Evolutionary conservation across 352 stramenopile genomes (phyloP), one percentile per base, ranked within the genome.

Genomic region (Pythium sukuiense): DNA sequence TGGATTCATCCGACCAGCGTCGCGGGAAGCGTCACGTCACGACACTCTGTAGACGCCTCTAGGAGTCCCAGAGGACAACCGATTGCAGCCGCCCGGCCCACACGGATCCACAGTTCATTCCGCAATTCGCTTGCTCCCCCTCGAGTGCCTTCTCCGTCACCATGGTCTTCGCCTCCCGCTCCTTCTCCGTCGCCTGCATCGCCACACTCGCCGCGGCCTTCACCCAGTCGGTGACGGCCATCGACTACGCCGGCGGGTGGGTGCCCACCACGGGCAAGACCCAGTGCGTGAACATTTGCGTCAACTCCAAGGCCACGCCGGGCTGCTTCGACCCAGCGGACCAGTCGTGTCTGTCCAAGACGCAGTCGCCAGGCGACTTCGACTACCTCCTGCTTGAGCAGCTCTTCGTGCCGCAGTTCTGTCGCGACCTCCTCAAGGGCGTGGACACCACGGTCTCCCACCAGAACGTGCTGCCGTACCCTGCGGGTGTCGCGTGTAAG

Each of bases 371-470:
- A 24, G 79, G 82, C 27, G 80, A 89, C 73, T 90, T 86, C 46
- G 84, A 90, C 77, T 90, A 89, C 71, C 60, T 93, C 24, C 55
- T 90, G 62, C 73, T 93, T 13, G 82, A 92, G 72, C 79, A 92
- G 67, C 69, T 92, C 59, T 92, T 87, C 70, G 72, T 87, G 50
- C 84, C 84, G 68, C 81, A 92, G 70, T 92, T 81, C 76, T 92
- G 84, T 64, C 84, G 81, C 48, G 84, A 92, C 59, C 69, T 92
- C 56, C 75, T 92, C 46, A 61, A 78, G 6, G 83, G 83, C 18
- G 72, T 87, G 26, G 83, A 92, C 65, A 80, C 72, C 56, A 92
- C 83, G 35, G 76, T 91, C 63, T 88, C 82, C 49, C 84, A 93
- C 67, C 80, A 85, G 71, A 90, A 90, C 61, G 81, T 93, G 12